Conservation (phyloP, 768 basidiomycete genomes). For the Suillus weaverae region DNA sequence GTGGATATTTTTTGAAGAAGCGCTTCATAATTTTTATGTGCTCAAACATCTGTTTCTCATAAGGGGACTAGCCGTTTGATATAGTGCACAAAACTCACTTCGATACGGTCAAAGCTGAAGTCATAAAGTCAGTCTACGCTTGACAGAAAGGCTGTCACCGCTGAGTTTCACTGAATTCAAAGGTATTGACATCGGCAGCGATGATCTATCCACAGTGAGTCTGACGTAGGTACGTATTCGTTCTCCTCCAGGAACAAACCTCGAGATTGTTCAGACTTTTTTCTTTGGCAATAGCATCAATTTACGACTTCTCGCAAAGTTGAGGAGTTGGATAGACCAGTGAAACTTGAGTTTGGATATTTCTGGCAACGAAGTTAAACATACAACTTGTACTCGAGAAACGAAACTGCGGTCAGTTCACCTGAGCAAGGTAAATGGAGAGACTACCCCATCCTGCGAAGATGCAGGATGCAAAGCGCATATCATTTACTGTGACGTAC, state of each 20-base stretch:
- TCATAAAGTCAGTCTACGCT: background rate
- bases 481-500: constrained; percentile 28
- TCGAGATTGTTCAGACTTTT: constrained; percentile 55
- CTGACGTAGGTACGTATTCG: background rate
- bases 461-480: background rate
- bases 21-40: constrained; percentile 69
- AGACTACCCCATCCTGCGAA: constrained; percentile 67
- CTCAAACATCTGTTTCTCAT: constrained; percentile 58
- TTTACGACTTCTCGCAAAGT: constrained; percentile 70
- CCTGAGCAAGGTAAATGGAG: constrained; percentile 62
- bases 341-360: constrained; percentile 64
- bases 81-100: constrained; percentile 37
- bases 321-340: constrained; percentile 63
- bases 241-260: constrained; percentile 28
- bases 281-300: constrained; percentile 49
- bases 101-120: constrained; percentile 67
- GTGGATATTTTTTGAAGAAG: constrained; percentile 61
- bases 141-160: constrained; percentile 31
- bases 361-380: constrained; percentile 39
- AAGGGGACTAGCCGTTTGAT: background rate
- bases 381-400: background rate
- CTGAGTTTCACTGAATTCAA: constrained; percentile 52
- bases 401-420: constrained; percentile 17
- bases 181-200: constrained; percentile 66
- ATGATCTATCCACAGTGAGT: constrained; percentile 43